Percentiles rank a stretch among this genome's conserved stretches.
Evolutionary conservation across 441 rosid species (phyloP).

Genomic region (Pelargonium cotyledonis): DNA sequence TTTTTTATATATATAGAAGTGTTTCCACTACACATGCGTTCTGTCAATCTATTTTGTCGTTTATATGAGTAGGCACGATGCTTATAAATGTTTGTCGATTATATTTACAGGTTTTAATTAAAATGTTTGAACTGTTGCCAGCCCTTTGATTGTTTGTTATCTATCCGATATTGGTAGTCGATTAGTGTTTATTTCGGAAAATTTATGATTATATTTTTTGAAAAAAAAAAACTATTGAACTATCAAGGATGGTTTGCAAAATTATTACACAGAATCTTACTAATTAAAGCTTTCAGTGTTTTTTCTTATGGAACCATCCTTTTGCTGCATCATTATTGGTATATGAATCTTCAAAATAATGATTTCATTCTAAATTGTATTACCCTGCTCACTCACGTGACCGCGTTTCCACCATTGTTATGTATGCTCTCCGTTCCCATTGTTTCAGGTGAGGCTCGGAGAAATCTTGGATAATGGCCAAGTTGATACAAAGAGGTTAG

Average conservation of each 20-base stretch:
- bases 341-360: background rate
- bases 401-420: background rate
- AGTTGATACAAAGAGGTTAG: conserved; percentile 43
- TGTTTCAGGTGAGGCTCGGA: conserved; percentile 54
- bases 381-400: background rate
- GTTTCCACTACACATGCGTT: background rate
- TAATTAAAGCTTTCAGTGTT: background rate
- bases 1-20: too few species aligned
- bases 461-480: conserved; percentile 44
- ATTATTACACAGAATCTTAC: background rate
- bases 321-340: background rate
- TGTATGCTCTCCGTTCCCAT: background rate
- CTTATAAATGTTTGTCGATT: too few species aligned
- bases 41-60: background rate
- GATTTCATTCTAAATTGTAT: background rate
- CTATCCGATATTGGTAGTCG: too few species aligned
- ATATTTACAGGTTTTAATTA: too few species aligned
- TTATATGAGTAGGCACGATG: too few species aligned
- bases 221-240: too few species aligned
- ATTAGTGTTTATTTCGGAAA: too few species aligned
- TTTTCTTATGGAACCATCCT: background rate
- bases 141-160: too few species aligned
- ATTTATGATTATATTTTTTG: too few species aligned
- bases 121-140: too few species aligned
- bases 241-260: too few species aligned